Evolutionary conservation across 2,329 filamentous ascomycete species (phyloP), one percentile per base, ranked within the genome.

Genomic region (Stromatinia cepivora): DNA sequence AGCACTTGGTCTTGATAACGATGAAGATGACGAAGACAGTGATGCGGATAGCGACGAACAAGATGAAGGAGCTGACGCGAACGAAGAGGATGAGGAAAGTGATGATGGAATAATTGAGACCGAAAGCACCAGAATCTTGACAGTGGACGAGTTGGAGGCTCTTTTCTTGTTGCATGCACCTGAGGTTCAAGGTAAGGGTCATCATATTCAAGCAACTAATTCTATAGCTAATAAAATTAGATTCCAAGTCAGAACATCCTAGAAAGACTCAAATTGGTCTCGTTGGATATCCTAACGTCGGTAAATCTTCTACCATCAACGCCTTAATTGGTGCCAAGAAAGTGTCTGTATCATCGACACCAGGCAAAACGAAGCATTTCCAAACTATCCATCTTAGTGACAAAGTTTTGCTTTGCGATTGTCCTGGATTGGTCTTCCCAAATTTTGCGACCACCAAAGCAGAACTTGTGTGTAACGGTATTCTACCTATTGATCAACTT

Each of bases 271-370:
- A 93, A 73, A 95, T 99, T 74, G 95, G 95, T 75, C 85, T 99
- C 28, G 95, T 99, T 50, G 95, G 95, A 70, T 99, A 99, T 81
- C 95, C 95, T 77, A 99, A 99, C 82, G 95, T 99, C 72, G 95
- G 95, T 82, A 99, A 99, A 82, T 99, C 96, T 1, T 97, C 94
- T 62, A 99, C 95, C 22, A 99, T 99, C 85, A 99, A 99, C 82
- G 94, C 95, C 54, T 87, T 99, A n/a, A 94, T 98, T 70, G 96
- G 96, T 64, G 90, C 95, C 68, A 99, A 98, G 84, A 99, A 98
- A 82, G 95, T 99, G 8, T 98, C 94, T 0, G 96, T 99, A 52
- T 99, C 95, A 22, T 91, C 94, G 20, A 99, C 95, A 1, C 95
- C 95, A 5, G 95, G 95, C 79, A 99, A 99, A 83, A 99, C 95